Evolutionary conservation across 129 eudicot genomes (phyloP), one percentile per base, ranked within the genome.

Genomic region (Flaveria robusta): DNA sequence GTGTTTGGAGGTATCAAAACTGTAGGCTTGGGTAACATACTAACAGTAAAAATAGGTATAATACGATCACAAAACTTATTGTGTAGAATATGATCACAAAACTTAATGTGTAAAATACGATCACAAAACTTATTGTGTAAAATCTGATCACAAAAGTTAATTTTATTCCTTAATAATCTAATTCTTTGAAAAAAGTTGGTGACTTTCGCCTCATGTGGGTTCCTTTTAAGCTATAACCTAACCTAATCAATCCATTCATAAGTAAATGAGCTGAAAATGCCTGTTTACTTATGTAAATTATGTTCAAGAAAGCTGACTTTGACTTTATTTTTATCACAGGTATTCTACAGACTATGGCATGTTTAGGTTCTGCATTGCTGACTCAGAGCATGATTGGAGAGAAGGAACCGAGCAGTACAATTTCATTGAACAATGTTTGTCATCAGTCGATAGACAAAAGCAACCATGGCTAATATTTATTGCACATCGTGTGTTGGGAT

Each of bases 331-430:
- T 70, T 51, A 9, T 34, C 24, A 2, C 89, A 90, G 91, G 96
- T 90, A 90, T 67, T 80, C 91, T 45, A 81, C 91, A 4, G 97
- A 88, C 49, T 86, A 88, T 74, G 97, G 97, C 16, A 91, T 91
- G 97, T 91, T 91, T 85, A 81, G 84, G 45, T 91, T 91, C 83
- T 91, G 94, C 82, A 74, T 91, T 72, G 94, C 94, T 37, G 88
- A 91, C 72, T 71, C 97, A 10, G 97, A 88, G 78, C 88, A 86
- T 23, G 94, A 91, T 62, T 91, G 94, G 92, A 86, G 91, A 77
- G 90, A 86, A 60, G 91, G 97, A 46, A 79, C 84, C 5, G 97
- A 88, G 71, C 97, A 91, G 65, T 91, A 88, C 62, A 81, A 81
- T 19, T 91, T 91, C 71, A 88, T 91, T 23, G 89, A 88, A 74